Percentiles rank a stretch among this genome's conserved stretches.
Conservation (phyloP, 768 basidiomycete genomes). For the Coprinellus micaceus region DNA sequence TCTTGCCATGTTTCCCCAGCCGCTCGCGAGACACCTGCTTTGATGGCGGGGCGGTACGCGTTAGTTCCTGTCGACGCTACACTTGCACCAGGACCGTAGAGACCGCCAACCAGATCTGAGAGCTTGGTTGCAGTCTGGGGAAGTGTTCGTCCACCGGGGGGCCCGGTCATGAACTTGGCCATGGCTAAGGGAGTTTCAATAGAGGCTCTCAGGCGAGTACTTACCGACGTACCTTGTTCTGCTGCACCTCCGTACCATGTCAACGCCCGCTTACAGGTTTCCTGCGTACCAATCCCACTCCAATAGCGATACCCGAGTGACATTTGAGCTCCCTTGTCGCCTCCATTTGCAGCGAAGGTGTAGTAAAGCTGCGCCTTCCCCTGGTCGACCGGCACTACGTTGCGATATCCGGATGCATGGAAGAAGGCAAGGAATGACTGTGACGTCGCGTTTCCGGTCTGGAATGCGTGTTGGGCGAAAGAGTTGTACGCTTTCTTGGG, state of each 20-base stretch:
- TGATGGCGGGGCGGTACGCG: constrained; percentile 68
- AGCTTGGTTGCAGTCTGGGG: constrained; percentile 77
- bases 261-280: constrained; percentile 79
- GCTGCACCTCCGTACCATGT: constrained; percentile 90
- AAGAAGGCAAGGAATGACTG: constrained; percentile 88
- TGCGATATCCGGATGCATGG: constrained; percentile 78
- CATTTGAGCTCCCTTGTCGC: constrained; percentile 87
- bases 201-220: neutral
- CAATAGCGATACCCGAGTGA: constrained; percentile 91
- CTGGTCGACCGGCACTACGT: constrained; percentile 60
- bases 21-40: constrained; percentile 75
- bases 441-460: constrained; percentile 81
- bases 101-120: constrained; percentile 87
- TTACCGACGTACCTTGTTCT: constrained; percentile 60
- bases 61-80: constrained; percentile 86
- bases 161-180: constrained; percentile 74
- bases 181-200: constrained; percentile 52
- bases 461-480: constrained; percentile 57
- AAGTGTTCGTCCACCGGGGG: constrained; percentile 86
- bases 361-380: constrained; percentile 87
- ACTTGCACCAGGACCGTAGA: constrained; percentile 93
- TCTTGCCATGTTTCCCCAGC: constrained; percentile 95
- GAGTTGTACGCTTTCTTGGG: constrained; percentile 61
- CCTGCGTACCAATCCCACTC: constrained; percentile 90
- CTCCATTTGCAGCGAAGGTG: constrained; percentile 89